phyloP scores from a whole-genome alignment of 2,329 filamentous ascomycete species.

The Keithomyces neogunnii region DNA sequence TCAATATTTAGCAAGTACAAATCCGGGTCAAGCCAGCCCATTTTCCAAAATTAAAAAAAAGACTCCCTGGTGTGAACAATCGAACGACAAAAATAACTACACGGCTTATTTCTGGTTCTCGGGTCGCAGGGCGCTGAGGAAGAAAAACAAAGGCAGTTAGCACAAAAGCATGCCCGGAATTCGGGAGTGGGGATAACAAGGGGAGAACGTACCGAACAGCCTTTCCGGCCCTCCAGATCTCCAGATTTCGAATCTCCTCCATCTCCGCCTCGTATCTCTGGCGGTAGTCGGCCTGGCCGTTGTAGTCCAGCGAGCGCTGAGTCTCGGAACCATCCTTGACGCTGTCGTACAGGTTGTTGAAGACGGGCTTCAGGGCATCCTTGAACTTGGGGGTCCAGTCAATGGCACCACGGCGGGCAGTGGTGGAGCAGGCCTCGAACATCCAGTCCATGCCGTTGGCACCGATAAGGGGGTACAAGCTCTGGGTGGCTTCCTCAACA shows the following conservation, averaged over 20 bases:
- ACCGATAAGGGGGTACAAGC: constrained; percentile 94
- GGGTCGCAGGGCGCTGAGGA: constrained; percentile 61
- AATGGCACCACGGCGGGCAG: constrained; percentile 94
- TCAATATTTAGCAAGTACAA: constrained; percentile 4
- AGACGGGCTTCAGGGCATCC: constrained; percentile 96
- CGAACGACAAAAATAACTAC: background rate
- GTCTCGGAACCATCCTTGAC: constrained; percentile 92
- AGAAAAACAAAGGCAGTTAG: constrained; percentile 1
- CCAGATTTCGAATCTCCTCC: constrained; percentile 93
- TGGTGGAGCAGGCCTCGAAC: constrained; percentile 99
- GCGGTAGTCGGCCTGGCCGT: constrained; percentile 91
- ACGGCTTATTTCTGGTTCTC: constrained; percentile 69
- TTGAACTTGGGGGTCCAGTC: constrained; percentile 98
- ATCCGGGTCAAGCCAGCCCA: background rate
- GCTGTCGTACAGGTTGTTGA: constrained; percentile 92
- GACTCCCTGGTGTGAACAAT: constrained; percentile 4
- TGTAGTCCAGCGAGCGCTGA: constrained; percentile 93
- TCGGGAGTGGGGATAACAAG: background rate
- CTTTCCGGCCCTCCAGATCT: constrained; percentile 99
- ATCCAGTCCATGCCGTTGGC: constrained; percentile 99
- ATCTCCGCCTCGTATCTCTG: constrained; percentile 97
- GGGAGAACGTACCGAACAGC: constrained; percentile 64
- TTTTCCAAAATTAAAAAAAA: background rate
- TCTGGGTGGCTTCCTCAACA: constrained; percentile 98
- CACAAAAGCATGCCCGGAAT: constrained; percentile 3